phyloP scores from a whole-genome alignment of 2,329 filamentous ascomycete species.

The Arthrobotrys megalospora region DNA sequence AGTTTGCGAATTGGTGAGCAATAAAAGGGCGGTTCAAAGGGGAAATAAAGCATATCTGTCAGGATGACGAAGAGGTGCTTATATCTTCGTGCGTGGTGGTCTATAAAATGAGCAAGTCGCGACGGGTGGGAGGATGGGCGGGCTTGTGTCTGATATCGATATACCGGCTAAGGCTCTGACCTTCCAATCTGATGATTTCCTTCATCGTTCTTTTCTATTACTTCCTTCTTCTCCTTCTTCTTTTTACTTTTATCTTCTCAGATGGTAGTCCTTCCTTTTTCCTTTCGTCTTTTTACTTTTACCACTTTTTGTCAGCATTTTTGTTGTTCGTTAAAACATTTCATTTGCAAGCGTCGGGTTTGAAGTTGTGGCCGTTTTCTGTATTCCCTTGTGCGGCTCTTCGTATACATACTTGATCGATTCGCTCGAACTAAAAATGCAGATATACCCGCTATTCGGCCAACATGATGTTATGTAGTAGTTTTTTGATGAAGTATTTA shows the following conservation, averaged over 20 bases:
- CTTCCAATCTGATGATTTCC: neutral
- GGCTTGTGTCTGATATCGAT: neutral
- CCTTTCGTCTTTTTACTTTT: neutral
- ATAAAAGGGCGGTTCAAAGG: neutral
- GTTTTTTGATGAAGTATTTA: neutral
- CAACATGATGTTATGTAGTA: neutral
- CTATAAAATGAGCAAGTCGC: neutral
- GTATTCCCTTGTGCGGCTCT: constrained; percentile 4
- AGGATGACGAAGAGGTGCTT: neutral
- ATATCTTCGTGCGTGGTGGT: neutral
- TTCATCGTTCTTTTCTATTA: constrained; percentile 1
- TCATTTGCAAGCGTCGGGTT: constrained; percentile 55
- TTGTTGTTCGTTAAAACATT: constrained; percentile 43
- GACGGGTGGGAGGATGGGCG: constrained; percentile 17
- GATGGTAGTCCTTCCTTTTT: constrained; percentile 12
- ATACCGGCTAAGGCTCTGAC: neutral
- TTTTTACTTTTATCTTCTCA: constrained; percentile 7
- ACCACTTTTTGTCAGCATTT: constrained; percentile 5
- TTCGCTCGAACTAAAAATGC: constrained; percentile 36
- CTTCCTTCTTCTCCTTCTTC: neutral
- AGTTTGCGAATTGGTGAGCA: neutral
- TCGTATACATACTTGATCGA: constrained; percentile 29
- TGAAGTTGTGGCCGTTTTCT: constrained; percentile 15
- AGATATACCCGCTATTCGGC: constrained; percentile 34
- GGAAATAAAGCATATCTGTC: neutral